Conservation (phyloP, 495 filamentous ascomycete genomes). For the Penicillium crystallinum region DNA sequence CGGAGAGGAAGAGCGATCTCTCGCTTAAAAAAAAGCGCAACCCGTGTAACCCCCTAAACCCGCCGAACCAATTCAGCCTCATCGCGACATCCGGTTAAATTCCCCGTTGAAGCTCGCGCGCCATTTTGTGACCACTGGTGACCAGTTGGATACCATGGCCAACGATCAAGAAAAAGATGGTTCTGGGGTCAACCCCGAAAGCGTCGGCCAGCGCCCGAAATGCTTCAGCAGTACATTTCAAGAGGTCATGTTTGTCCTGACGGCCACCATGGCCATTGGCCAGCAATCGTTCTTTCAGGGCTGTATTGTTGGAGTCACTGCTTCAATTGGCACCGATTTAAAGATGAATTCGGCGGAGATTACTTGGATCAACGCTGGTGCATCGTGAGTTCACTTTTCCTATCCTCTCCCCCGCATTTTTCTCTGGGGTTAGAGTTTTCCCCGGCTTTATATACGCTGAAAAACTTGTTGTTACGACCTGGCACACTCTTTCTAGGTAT, state of each 20-base stretch:
- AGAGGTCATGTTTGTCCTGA: constrained; percentile 63
- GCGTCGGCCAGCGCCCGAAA: constrained; percentile 37
- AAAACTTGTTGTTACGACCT: not conserved
- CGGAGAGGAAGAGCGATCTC: not conserved
- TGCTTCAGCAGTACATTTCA: constrained; percentile 59
- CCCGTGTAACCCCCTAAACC: not conserved
- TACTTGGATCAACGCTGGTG: constrained; percentile 66
- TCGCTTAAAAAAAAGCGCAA: not conserved
- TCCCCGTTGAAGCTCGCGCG: not conserved
- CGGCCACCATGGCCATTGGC: constrained; percentile 64
- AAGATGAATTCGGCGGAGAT: constrained; percentile 64
- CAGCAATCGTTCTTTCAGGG: constrained; percentile 58
- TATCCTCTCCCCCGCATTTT: not conserved
- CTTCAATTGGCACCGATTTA: constrained; percentile 55
- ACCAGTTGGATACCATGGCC: not conserved
- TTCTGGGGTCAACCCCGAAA: constrained; percentile 4
- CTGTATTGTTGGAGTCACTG: constrained; percentile 55
- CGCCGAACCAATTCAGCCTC: not conserved
- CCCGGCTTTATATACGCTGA: not conserved
- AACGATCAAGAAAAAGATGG: constrained; percentile 14
- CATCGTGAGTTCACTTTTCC: constrained; percentile 39
- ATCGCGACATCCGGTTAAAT: not conserved
- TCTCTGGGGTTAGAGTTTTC: no score
- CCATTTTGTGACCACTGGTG: not conserved
- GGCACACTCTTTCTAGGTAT: not conserved